phyloP scores from a whole-genome alignment of 352 stramenopile species.

The Elongisporangium senticosum region DNA sequence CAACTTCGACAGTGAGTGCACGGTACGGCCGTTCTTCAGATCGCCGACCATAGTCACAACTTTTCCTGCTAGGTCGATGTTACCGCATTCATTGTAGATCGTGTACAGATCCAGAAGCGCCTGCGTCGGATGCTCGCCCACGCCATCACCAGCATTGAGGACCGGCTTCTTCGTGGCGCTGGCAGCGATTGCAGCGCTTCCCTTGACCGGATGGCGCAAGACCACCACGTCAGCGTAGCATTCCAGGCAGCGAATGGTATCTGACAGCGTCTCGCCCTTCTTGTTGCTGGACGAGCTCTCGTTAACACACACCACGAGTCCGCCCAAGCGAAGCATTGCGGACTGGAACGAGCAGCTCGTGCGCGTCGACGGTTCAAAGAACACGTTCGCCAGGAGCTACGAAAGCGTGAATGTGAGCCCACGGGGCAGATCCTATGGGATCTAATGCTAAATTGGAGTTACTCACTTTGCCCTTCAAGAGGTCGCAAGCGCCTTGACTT shows the following conservation, averaged over 20 bases:
- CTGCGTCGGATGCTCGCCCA: slow-evolving; percentile 98
- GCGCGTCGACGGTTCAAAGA: slow-evolving; percentile 98
- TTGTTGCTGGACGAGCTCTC: slow-evolving; percentile 92
- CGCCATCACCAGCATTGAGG: slow-evolving; percentile 94
- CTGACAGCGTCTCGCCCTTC: slow-evolving; percentile 97
- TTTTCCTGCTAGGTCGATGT: slow-evolving; percentile 68
- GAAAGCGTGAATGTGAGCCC: slow-evolving; percentile 3
- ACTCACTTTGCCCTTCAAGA: slow-evolving; percentile 79
- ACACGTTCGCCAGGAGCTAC: slow-evolving; percentile 94
- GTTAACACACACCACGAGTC: slow-evolving; percentile 92
- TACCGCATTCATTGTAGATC: slow-evolving; percentile 88
- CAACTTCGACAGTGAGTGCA: slow-evolving; percentile 96
- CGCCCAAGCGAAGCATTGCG: slow-evolving; percentile 95
- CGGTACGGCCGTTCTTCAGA: slow-evolving; percentile 98
- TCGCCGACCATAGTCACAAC: slow-evolving; percentile 97
- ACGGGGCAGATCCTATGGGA: not conserved
- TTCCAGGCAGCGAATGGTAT: slow-evolving; percentile 96
- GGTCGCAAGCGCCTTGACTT: slow-evolving; percentile 54
- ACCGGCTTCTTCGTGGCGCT: slow-evolving; percentile 87
- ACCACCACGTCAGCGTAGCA: slow-evolving; percentile 96
- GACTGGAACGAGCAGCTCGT: slow-evolving; percentile 98
- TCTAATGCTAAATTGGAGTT: not conserved
- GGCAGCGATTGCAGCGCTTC: slow-evolving; percentile 74
- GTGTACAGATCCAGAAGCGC: slow-evolving; percentile 98
- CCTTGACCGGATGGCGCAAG: slow-evolving; percentile 92